Base-by-base conservation (phyloP, 768 basidiomycete species). In the Tylopilus rubrobrunneus region DNA sequence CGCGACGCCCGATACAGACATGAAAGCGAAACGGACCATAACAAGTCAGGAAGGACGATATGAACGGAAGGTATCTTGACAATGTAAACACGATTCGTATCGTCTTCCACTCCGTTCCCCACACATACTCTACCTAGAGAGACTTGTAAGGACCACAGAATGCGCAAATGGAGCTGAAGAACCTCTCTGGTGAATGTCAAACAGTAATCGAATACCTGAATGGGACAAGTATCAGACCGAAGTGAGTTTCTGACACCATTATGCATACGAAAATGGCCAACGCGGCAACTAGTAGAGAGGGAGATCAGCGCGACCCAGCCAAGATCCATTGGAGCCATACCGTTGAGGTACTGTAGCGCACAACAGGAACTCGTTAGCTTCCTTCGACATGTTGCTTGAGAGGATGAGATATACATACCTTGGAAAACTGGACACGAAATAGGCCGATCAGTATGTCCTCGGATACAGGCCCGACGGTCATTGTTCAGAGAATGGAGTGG, bases 121-220 rank as follows among this genome's bases (percentile, higher is more conserved):
- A 19, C 19, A 19, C 19, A 19, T 19, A 19, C 19, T 19, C 19
- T 19, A 19, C 19, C 19, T 19, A 19, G 19, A 19, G 19, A 19
- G 19, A 19, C 19, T 19, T 19, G 19, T 19, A 19, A 19, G 19
- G 1, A 19, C 19, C 19, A 19, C 19, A 19, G 19, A 19, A 19
- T 19, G 19, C 19, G 19, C 19, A 19, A 19, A 19, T 19, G 19
- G 19, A 19, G 19, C 19, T 19, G 19, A 49, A 28, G 11, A 23
- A 68, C 65, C 61, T 67, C 65, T 8, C 51, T 37, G 28, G 55
- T 34, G 33, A 66, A 56, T 7, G 65, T 67, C 21, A 67, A 49
- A 19, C 19, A 19, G 19, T 19, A 19, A 19, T 19, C 19, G 19
- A 19, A 19, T 19, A 19, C 19, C 19, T 64, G 39, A 12, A 36